Conservation (phyloP, 2,329 filamentous ascomycete species). For the Thielaviopsis populi region DNA sequence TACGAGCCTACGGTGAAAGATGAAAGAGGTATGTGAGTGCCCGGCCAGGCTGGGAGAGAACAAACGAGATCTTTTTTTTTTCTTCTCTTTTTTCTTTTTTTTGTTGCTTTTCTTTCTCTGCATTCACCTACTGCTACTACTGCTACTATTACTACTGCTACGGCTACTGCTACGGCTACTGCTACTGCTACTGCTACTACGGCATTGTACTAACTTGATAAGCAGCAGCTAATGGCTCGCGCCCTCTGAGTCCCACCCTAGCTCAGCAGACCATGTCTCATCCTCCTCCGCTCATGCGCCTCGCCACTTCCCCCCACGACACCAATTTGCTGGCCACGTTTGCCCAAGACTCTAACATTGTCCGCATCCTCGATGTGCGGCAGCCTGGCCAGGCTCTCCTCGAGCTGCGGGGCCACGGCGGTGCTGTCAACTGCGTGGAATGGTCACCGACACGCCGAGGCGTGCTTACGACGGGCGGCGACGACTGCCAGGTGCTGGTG, state of each 20-base stretch:
- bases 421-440: constrained; percentile 80
- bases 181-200: too few species aligned
- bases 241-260: constrained; percentile 53
- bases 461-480: constrained; percentile 76
- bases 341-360: constrained; percentile 78
- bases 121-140: not conserved
- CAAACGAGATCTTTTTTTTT: not conserved
- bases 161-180: too few species aligned
- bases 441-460: constrained; percentile 84
- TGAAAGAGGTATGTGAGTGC: constrained; percentile 44
- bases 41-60: not conserved
- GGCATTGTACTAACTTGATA: constrained; percentile 2
- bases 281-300: constrained; percentile 60
- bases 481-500: constrained; percentile 79
- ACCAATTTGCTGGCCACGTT: constrained; percentile 94
- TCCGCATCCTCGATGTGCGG: constrained; percentile 88
- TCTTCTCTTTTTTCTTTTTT: not conserved
- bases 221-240: constrained; percentile 40
- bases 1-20: constrained; percentile 92
- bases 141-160: too few species aligned
- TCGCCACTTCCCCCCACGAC: constrained; percentile 88
- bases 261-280: constrained; percentile 64
- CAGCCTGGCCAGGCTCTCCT: constrained; percentile 91
- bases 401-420: constrained; percentile 77
- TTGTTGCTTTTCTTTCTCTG: constrained; percentile 18